Base-by-base conservation (phyloP, 1,139 yeast species). In the Yamadazyma triangularis region DNA sequence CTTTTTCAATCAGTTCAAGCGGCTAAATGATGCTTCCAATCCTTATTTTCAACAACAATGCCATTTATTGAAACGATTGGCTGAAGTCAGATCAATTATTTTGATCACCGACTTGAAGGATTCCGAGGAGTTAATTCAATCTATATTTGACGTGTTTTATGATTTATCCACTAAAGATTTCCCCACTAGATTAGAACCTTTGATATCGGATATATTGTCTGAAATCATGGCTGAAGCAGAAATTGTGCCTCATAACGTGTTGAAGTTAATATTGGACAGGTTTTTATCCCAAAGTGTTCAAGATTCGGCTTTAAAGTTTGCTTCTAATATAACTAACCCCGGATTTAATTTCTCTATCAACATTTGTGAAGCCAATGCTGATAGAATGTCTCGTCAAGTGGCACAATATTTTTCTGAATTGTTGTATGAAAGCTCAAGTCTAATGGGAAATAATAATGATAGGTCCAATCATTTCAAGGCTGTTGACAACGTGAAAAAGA, bases 341-440 rank as follows among this genome's bases (percentile, higher is more conserved):
- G 87, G 84, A 0, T 80, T 83, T 50, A 74, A 71, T 29, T 70
- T 87, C 42, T 78, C 91, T 4, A 55, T 82, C 26, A 64, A 74
- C 11, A 70, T 89, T 4, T 86, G 95, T 50, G 79, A 77, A 37
- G 65, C 74, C 2, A 85, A 86, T 45, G 56, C 79, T 1, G 94
- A 85, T 43, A 64, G 89, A 39, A 70, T 89, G 72, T 77, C 93
- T 9, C 72, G 95, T 40, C 78, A 79, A 42, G 69, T 85, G 18
- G 85, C 94, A 4, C 89, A 81, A 48, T 81, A 80, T 47, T 84
- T 87, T 43, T 80, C 95, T 0, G 95, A 86, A 47, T 64, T 80
- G 40, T 56, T 88, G 4, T 77, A 77, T 44, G 81, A 77, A 25
- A 58, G 64, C 18, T 58, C 62, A 3, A 59, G 58, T 11, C 8